phyloP scores from a whole-genome alignment of 164 flowering plant genomes.

The Liriodendron chinense region DNA sequence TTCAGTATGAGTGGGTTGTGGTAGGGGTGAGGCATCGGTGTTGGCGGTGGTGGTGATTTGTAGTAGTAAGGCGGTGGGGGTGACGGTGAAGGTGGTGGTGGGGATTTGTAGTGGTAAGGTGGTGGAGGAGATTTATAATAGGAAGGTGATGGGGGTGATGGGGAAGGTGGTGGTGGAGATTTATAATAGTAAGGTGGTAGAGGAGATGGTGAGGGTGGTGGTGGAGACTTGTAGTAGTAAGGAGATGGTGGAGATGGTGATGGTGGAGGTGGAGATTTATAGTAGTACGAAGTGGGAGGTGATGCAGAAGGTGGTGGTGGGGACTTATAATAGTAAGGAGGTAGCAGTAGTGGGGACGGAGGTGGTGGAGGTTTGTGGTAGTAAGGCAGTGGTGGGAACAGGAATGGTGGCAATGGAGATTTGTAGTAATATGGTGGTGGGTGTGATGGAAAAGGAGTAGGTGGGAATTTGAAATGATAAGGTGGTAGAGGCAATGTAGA shows the following conservation, averaged over 20 bases:
- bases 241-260: constrained; percentile 32
- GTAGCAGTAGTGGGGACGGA: neutral
- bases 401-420: too few relatives aligned
- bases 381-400: too few relatives aligned
- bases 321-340: neutral
- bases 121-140: neutral
- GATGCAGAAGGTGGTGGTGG: neutral
- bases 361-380: too few relatives aligned
- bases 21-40: neutral
- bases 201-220: constrained; percentile 18
- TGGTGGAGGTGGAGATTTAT: constrained; percentile 24
- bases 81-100: neutral
- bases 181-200: constrained; percentile 15
- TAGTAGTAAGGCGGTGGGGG: neutral
- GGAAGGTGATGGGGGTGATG: neutral
- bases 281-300: constrained; percentile 29
- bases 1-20: constrained; percentile 31
- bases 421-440: constrained; percentile 4
- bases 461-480: constrained; percentile 29
- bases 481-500: constrained; percentile 9
- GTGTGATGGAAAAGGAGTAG: constrained; percentile 25
- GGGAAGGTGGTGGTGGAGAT: constrained; percentile 21
- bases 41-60: constrained; percentile 2
- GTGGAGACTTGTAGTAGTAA: constrained; percentile 20
- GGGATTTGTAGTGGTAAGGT: neutral